Conservation (phyloP, 2,329 filamentous ascomycete genomes). For the Ceratocystis cubensis region DNA sequence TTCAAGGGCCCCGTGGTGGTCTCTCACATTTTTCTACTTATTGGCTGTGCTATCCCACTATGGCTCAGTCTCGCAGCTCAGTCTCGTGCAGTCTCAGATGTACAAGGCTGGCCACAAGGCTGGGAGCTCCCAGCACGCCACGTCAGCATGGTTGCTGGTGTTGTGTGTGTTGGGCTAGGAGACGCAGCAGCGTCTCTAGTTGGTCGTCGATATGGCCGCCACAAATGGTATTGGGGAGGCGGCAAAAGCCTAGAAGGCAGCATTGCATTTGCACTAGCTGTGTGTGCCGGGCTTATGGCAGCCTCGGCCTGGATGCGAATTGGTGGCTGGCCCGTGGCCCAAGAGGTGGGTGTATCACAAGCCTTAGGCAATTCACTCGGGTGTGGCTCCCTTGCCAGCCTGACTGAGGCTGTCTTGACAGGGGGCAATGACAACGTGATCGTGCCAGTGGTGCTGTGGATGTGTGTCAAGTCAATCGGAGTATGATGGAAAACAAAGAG, state of each 20-base stretch:
- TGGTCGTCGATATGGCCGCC: conserved; percentile 69
- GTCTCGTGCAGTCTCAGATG: conserved; percentile 35
- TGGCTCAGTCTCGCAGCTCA: conserved; percentile 74
- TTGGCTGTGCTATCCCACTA: conserved; percentile 87
- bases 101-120: conserved; percentile 30
- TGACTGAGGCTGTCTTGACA: conserved; percentile 89
- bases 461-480: conserved; percentile 68
- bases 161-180: conserved; percentile 88
- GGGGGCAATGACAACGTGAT: conserved; percentile 98
- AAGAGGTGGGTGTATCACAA: conserved; percentile 46
- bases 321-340: conserved; percentile 60
- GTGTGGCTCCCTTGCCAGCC: conserved; percentile 68
- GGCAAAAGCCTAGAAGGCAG: conserved; percentile 90
- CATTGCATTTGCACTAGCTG: conserved; percentile 67
- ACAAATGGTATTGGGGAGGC: conserved; percentile 93
- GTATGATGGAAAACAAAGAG: conserved; percentile 31
- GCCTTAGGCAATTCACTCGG: conserved; percentile 41
- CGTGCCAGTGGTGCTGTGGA: conserved; percentile 85
- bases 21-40: conserved; percentile 87
- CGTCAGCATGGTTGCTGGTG: conserved; percentile 79
- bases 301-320: conserved; percentile 62
- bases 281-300: conserved; percentile 58
- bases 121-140: conserved; percentile 69
- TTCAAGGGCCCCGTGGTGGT: conserved; percentile 89
- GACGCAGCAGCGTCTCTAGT: conserved; percentile 88